Base-by-base conservation (phyloP, 169 alveolate species). In the Fabrea salina region DNA sequence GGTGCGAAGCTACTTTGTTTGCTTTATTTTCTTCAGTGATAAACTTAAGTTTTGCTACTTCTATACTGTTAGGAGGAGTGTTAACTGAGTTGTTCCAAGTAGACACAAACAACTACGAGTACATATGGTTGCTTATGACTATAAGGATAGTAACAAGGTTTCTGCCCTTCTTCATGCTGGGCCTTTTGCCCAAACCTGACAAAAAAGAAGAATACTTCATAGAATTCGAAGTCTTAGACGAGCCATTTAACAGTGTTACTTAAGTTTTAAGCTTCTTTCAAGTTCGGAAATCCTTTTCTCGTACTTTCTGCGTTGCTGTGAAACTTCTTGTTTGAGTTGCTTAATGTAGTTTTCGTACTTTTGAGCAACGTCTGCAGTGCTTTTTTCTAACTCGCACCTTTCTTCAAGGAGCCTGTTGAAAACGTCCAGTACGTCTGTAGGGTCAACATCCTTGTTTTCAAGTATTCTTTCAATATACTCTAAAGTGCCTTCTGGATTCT, bases 1-100 rank as follows among this genome's bases (percentile, higher is more conserved):
- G 82, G 19, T 19, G 47, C 16, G 82, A 75, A 51, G 82, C 56
- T 1, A 75, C 82, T 25, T 54, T 75, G 22, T 75, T 53, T 22
- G 75, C 82, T 0, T 30, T 70, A 13, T 70, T 75, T 61, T 33
- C 57, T 25, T 44, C 72, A 44, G 39, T 75, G 25, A 39, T 16
- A 27, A 75, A 75, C 11, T 11, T 49, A 11, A 22, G 80, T 33
- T 40, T 13, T n/a, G 75, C 59, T 13, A 33, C 30, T 4, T 41
- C 72, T 8, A 40, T n/a, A 22, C 32, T 61, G 7, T 44, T 75
- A 30, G 82, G 82, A 44, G 82, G 80, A 0, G 6, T 53, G 47
- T 25, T 75, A 6, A 53, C 54, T 16, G 44, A 61, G 33, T 40
- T 43, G 58, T 51, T 75, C 33, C 33, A 50, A 27, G 78, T 75